A percentile compares a stretch with the other conserved stretches of the same genome.
Evolutionary conservation across 2,329 filamentous ascomycete genomes (phyloP).

Genomic region (Plenodomus lindquistii): DNA sequence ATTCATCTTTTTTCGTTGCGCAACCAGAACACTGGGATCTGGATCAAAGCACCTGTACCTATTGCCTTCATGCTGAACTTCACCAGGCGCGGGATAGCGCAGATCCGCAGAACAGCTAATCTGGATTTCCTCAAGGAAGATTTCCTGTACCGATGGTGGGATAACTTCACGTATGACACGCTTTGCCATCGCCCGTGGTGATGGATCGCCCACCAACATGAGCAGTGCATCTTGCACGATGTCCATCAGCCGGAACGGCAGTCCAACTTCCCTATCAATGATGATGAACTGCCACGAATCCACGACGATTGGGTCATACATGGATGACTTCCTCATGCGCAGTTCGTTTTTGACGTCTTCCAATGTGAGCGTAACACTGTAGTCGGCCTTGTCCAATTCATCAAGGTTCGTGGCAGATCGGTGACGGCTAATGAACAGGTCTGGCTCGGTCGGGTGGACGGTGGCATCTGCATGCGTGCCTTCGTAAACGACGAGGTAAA

Average conservation of each 20-base stretch:
- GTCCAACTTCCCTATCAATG: constrained; percentile 29
- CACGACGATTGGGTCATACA: constrained; percentile 36
- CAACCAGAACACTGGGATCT: constrained; percentile 12
- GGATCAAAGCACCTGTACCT: constrained; percentile 23
- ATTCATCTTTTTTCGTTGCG: constrained; percentile 8
- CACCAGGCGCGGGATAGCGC: constrained; percentile 20
- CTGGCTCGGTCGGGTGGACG: constrained; percentile 26
- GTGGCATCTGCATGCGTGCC: constrained; percentile 30
- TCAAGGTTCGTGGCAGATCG: constrained; percentile 17
- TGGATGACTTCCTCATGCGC: constrained; percentile 22
- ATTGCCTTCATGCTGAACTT: constrained; percentile 33
- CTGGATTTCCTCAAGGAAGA: constrained; percentile 22
- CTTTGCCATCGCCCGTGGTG: constrained; percentile 24
- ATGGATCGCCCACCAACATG: constrained; percentile 29
- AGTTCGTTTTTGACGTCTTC: constrained; percentile 36
- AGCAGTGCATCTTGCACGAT: constrained; percentile 31
- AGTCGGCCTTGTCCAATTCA: constrained; percentile 15
- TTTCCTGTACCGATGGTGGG: constrained; percentile 25
- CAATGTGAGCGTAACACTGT: constrained; percentile 21
- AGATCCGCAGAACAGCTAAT: constrained; percentile 21
- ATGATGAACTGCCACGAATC: constrained; percentile 41
- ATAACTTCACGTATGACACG: constrained; percentile 30
- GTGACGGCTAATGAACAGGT: constrained; percentile 28
- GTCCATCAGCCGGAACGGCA: constrained; percentile 31
- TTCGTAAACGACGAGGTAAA: constrained; percentile 34